Evolutionary conservation across 2,329 filamentous ascomycete species (phyloP).

Genomic region (Colletotrichum sp.): DNA sequence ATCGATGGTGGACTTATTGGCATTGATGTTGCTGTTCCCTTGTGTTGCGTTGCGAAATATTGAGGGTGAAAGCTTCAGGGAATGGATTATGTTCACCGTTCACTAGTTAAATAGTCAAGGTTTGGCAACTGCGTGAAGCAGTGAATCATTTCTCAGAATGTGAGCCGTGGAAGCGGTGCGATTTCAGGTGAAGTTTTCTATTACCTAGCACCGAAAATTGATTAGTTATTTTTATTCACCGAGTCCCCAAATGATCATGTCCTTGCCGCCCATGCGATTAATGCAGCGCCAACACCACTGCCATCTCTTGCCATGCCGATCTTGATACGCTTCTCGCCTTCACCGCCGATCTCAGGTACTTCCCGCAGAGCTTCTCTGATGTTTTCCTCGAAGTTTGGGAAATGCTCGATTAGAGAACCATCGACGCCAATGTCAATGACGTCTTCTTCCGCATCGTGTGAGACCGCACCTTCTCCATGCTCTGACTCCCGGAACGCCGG

Average conservation of each 20-base stretch:
- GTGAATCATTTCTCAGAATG: not conserved
- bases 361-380: conserved; percentile 68
- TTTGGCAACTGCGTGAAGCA: not conserved
- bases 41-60: not conserved
- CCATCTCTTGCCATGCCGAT: conserved; percentile 79
- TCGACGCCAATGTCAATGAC: conserved; percentile 73
- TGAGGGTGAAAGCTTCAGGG: accelerated
- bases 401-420: conserved; percentile 75
- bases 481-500: not conserved
- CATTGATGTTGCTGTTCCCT: not conserved
- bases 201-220: not conserved
- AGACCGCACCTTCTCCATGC: accelerated
- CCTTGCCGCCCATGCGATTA: conserved; percentile 58
- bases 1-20: not conserved
- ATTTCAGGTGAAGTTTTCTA: not conserved
- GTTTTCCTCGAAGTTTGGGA: conserved; percentile 71
- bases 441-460: conserved; percentile 35
- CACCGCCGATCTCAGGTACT: conserved; percentile 62
- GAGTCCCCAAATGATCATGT: not conserved
- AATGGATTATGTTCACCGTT: accelerated
- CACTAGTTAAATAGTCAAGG: not conserved
- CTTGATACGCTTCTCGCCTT: conserved; percentile 68
- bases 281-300: conserved; percentile 72
- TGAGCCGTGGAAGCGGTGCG: not conserved
- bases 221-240: not conserved